Base-by-base conservation (phyloP, 2,329 filamentous ascomycete species). In the Fusarium multiceps region DNA sequence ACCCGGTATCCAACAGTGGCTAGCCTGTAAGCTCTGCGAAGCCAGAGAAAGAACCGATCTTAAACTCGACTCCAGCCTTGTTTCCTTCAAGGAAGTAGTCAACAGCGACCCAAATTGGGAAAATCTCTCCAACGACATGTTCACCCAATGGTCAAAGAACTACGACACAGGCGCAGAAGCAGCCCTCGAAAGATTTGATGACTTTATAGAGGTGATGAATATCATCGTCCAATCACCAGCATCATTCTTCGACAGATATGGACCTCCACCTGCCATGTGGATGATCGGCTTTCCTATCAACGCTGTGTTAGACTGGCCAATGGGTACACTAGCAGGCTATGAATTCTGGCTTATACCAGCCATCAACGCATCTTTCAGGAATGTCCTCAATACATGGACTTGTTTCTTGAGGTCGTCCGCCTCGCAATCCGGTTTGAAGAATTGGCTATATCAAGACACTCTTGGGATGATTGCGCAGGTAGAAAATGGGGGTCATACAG, bases 281-380 rank as follows among this genome's bases (percentile, higher is more conserved):
- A 21, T 69, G 13, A 40, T 70, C 1, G 62, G 57, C 0, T 58
- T 70, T 2, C 67, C 67, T 1, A 63, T 67, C 18, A 63, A 63
- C 4, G 40, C 67, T 0, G 41, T 70, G 0, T 23, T 70, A 1
- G 37, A 67, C n/a, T 70, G 67, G 67, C 66, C 66, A 0, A 70
- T 70, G 67, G 67, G 56, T 0, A 70, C 66, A 0, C 5, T 49
- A 0, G 64, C 62, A 4, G 67, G 67, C 1, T 55, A 67, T 5
- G 56, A 69, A 3, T 69, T 69, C 12, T 70, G 64, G 46, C 67
- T 70, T 2, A 27, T 40, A 0, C 23, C 66, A 0, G 42, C 47
- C 0, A 55, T 69, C 0, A 69, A 69, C 0, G 13, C 25, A 0
- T 58, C 55, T 0, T 50, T 69, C 9, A 58, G 51, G 4, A 14